Conservation (phyloP, 768 basidiomycete species). For the Lentinula sp. region DNA sequence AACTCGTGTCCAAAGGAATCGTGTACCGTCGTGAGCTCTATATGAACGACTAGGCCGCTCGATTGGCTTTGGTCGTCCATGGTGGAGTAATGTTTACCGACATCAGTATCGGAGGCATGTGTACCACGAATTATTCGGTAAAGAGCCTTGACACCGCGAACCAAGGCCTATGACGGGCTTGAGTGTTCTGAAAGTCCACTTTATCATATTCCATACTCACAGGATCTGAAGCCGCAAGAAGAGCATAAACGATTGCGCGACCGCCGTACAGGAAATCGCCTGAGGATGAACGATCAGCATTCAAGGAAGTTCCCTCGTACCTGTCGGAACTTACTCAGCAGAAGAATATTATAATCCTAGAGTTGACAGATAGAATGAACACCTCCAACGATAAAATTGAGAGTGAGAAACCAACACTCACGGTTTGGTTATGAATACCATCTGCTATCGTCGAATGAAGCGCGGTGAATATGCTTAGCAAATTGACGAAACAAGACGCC, state of each 20-base stretch:
- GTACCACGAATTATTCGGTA: not conserved
- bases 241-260: conserved; percentile 11
- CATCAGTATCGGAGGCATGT: not conserved
- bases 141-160: conserved; percentile 7
- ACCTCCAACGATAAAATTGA: not conserved
- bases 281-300: not conserved
- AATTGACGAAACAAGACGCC: conserved; percentile 11
- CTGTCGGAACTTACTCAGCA: conserved; percentile 3
- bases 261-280: conserved; percentile 16
- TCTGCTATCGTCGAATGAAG: conserved; percentile 9
- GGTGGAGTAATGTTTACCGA: not conserved
- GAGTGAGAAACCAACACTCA: conserved; percentile 5
- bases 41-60: not conserved
- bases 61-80: not conserved
- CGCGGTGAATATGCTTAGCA: conserved; percentile 11
- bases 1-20: not conserved
- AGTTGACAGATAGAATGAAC: not conserved
- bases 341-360: conserved; percentile 6
- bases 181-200: not conserved
- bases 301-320: not conserved
- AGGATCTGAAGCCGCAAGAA: conserved; percentile 13
- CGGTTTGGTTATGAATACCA: conserved; percentile 13
- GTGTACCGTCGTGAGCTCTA: not conserved
- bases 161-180: conserved; percentile 6
- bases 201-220: conserved; percentile 3